Base-by-base conservation (phyloP, 1,139 yeast genomes). In the Zygoascus sp. region DNA sequence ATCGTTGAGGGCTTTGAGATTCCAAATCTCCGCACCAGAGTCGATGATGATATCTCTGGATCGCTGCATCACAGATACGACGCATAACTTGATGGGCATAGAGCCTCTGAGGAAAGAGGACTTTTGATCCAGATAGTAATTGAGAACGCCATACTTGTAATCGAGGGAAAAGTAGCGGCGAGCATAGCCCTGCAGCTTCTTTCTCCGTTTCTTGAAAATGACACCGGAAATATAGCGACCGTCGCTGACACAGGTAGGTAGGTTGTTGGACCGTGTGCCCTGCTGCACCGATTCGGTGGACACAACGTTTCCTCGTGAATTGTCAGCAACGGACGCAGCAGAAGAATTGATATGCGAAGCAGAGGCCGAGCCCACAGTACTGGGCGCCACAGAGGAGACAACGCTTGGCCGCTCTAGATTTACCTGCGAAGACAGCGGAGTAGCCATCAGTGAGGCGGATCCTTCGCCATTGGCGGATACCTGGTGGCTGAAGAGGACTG, bases 21-120 rank as follows among this genome's bases (percentile, higher is more conserved):
- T 81, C 98, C 98, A 92, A 13, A 87, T 81, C 63, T 92, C 98
- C 81, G 92, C 83, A 2, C 98, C 98, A 0, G 97, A 88, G 64
- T 92, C 97, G 53, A 92, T 76, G 46, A 84, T 82, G 42, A 92
- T 80, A 57, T 85, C 85, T 45, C 79, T 69, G 22, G 79, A 77
- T 46, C 77, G 76, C 25, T 80, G 74, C 57, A 83, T 82, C 1
- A 95, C 97, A 50, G 94, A 80, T 2, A 92, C 80, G 21, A 85
- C 86, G 8, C 95, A 81, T 42, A 84, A 76, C 46, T 77, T 80
- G 41, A 92, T 80, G 17, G 95, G 95, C 88, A 92, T 89, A 59
- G 88, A 92, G 46, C 98, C 98, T 49, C 97, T 76, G 51, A 88
- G 75, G 51, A 82, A 80, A 48, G 79, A 74, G 6, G 81, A 73